Base-by-base conservation (phyloP, 176 grass and related monocot genomes). In the Raddia guianensis region DNA sequence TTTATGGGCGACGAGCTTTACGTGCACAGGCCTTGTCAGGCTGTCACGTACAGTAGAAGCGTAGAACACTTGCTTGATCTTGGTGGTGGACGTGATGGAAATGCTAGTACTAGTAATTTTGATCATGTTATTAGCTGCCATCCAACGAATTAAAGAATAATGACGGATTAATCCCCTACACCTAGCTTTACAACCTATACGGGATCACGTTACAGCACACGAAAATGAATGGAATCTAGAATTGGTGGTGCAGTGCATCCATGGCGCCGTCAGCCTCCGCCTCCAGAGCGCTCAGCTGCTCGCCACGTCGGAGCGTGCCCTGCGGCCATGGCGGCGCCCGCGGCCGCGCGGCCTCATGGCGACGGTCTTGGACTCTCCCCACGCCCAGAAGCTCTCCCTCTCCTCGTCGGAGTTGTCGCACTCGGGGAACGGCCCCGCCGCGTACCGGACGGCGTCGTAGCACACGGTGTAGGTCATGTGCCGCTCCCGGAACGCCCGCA, bases 401-500 rank as follows among this genome's bases (percentile, higher is more conserved):
- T 96, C 93, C 4, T 78, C 54, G 34, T 89, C 86, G 3, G 90
- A 91, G 77, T 81, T 87, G 65, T 88, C 85, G 64, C 93, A 96
- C 79, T 96, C 93, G 3, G 93, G 90, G 83, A 96, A 96, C 59
- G 90, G 83, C 1, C 87, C 85, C 14, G 75, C 34, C 12, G 93
- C 76, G 74, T 96, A 96, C 63, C 93, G 80, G 19, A 88, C 68
- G 4, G 83, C 77, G 75, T 96, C 93, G 70, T 96, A 96, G 75
- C 93, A 96, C 20, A 96, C 85, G 0, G 93, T 92, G 85, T 96
- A 96, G 7, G 90, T 92, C 93, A 96, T 88, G 51, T 88, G 86
- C 3, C 79, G 82, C 66, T 75, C 87, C 51, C 87, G 51, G 79
- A 81, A 96, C 49, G 87, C 82, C 55, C 90, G 80, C 93, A 96